phyloP scores from a whole-genome alignment of 768 basidiomycete species.

The Rhodocollybia butyracea region DNA sequence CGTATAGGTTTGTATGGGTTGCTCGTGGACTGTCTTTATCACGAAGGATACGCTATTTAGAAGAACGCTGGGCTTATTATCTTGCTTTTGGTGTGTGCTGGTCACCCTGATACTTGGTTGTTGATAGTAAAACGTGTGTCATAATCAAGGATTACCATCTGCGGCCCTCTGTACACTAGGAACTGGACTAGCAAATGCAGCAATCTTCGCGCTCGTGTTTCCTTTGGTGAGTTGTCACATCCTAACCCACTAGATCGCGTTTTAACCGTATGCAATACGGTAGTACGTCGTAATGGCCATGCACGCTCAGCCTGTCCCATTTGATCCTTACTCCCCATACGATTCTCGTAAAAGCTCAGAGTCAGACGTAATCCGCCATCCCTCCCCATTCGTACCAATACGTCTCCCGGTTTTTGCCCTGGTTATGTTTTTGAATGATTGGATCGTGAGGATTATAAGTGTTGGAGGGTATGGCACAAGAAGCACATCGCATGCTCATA shows the following conservation, averaged over 20 bases:
- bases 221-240: conserved; percentile 59
- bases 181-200: conserved; percentile 74
- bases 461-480: conserved; percentile 30
- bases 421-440: conserved; percentile 74
- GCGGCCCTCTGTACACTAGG: conserved; percentile 72
- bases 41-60: conserved; percentile 66
- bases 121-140: background rate
- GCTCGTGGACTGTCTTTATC: conserved; percentile 70
- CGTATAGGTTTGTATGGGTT: conserved; percentile 70
- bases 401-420: conserved; percentile 72
- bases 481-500: conserved; percentile 11
- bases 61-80: conserved; percentile 89
- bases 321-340: conserved; percentile 78
- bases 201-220: conserved; percentile 78
- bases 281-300: conserved; percentile 86
- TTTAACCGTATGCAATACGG: background rate
- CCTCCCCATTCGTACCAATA: conserved; percentile 77
- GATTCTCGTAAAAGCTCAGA: conserved; percentile 51
- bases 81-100: conserved; percentile 68
- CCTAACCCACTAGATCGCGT: background rate
- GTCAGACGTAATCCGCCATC: conserved; percentile 49
- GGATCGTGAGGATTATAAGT: conserved; percentile 60
- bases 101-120: background rate
- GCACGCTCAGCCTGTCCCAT: conserved; percentile 69
- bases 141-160: conserved; percentile 58